phyloP scores from a whole-genome alignment of 163 green algal species.

The Prototheca wickerhamii region DNA sequence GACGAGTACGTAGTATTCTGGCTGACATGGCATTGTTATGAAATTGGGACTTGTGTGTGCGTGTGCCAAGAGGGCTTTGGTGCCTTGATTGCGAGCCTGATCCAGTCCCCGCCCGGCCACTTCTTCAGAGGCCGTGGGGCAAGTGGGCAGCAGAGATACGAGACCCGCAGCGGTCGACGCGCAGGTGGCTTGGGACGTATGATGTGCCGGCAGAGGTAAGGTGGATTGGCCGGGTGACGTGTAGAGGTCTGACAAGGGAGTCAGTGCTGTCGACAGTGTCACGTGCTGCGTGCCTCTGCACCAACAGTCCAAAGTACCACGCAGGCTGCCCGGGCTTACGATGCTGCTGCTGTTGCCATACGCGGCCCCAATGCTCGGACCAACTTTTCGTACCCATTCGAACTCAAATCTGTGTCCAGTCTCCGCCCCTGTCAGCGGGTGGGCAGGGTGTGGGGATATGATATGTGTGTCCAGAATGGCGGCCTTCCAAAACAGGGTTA shows the following conservation, averaged over 20 bases:
- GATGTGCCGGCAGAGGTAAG: conserved; percentile 31
- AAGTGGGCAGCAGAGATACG: conserved; percentile 75
- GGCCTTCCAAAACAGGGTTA: too few species aligned
- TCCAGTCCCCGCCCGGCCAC: too few species aligned
- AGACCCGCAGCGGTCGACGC: conserved; percentile 39
- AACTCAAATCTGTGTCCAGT: conserved; percentile 8
- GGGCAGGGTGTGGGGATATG: too few species aligned
- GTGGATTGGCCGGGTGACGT: neutral
- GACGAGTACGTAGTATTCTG: conserved; percentile 15
- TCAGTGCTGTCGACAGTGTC: too few species aligned
- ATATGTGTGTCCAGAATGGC: too few species aligned
- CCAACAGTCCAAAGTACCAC: too few species aligned
- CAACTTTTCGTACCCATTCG: conserved; percentile 29
- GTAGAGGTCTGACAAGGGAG: too few species aligned
- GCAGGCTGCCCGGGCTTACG: conserved; percentile 37
- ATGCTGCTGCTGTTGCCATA: conserved; percentile 38
- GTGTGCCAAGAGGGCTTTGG: neutral
- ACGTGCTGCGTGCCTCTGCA: too few species aligned
- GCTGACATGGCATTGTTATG: neutral
- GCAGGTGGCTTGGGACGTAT: conserved; percentile 43
- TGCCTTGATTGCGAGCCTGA: too few species aligned
- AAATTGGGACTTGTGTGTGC: neutral
- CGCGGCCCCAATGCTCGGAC: conserved; percentile 28
- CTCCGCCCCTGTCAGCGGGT: too few species aligned
- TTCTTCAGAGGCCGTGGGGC: conserved; percentile 58